A percentile compares a stretch with the other conserved stretches of the same genome.
Conservation (phyloP, 2,329 filamentous ascomycete species). For the Domatiomyces catenatus region DNA sequence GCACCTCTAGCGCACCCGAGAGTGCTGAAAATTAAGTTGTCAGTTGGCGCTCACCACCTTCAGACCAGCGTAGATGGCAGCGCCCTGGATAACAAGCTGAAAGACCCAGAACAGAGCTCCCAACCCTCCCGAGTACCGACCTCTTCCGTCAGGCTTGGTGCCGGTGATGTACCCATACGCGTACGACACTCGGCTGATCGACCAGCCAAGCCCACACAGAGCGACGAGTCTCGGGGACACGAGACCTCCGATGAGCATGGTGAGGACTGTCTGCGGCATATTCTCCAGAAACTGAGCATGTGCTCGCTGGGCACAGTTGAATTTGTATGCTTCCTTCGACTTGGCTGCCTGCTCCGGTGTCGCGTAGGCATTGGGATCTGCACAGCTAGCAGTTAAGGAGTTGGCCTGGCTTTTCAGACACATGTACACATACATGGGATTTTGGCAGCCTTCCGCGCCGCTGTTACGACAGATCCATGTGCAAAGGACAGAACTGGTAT, state of each 20-base stretch:
- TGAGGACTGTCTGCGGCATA: constrained; percentile 35
- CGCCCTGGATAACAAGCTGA: constrained; percentile 26
- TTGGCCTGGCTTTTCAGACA: not conserved
- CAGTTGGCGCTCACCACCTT: constrained; percentile 8
- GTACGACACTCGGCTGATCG: constrained; percentile 35
- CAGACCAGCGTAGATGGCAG: constrained; percentile 7
- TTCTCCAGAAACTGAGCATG: constrained; percentile 48
- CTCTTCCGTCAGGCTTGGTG: constrained; percentile 21
- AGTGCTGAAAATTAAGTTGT: not conserved
- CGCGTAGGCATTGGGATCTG: constrained; percentile 43
- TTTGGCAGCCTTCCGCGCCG: constrained; percentile 36
- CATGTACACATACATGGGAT: constrained; percentile 26
- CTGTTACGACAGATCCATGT: constrained; percentile 34
- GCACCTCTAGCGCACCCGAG: no score
- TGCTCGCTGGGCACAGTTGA: constrained; percentile 41
- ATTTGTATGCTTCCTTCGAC: constrained; percentile 31
- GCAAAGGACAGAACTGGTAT: constrained; percentile 38
- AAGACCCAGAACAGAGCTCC: constrained; percentile 23
- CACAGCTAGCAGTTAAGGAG: not conserved
- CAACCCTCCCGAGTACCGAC: constrained; percentile 21
- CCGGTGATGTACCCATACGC: constrained; percentile 29
- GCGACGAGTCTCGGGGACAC: constrained; percentile 35
- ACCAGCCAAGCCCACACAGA: constrained; percentile 35
- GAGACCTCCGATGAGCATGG: constrained; percentile 39
- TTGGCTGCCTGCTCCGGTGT: constrained; percentile 37